Conservation (phyloP, 805 yeast genomes). For the Saturnispora zaruensis region DNA sequence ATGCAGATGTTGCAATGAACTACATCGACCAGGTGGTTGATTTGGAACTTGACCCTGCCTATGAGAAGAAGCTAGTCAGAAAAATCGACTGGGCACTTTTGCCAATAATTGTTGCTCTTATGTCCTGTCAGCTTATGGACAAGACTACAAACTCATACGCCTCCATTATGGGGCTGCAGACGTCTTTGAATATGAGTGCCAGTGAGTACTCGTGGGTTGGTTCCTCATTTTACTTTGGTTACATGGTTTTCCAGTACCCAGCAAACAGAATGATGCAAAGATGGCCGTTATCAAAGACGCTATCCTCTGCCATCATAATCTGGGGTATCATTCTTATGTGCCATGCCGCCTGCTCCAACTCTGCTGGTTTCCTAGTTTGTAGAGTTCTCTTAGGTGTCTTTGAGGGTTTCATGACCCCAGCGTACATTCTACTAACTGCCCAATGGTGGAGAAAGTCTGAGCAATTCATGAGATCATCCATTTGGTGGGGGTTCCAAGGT, state of each 20-base stretch:
- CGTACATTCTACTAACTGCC: slow-evolving; percentile 27
- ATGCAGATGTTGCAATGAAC: slow-evolving; percentile 13
- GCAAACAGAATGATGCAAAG: slow-evolving; percentile 37
- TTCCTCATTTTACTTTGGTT: slow-evolving; percentile 31
- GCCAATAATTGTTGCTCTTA: slow-evolving; percentile 42
- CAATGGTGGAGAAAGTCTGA: slow-evolving; percentile 29
- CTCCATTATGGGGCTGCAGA: slow-evolving; percentile 46
- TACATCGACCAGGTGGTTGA: slow-evolving; percentile 7
- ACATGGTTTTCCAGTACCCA: slow-evolving; percentile 48
- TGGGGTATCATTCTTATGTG: slow-evolving; percentile 45
- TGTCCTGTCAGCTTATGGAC: slow-evolving; percentile 53
- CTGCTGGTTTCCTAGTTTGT: slow-evolving; percentile 38
- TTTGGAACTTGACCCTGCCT: slow-evolving; percentile 7
- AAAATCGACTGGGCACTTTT: slow-evolving; percentile 45
- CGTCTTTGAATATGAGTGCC: slow-evolving; percentile 42
- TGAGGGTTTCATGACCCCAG: slow-evolving; percentile 31
- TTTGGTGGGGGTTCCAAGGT: slow-evolving; percentile 27
- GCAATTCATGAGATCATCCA: slow-evolving; percentile 25
- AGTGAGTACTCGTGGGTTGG: slow-evolving; percentile 27
- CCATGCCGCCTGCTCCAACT: slow-evolving; percentile 38
- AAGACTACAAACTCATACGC: slow-evolving; percentile 47
- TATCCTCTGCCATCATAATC: slow-evolving; percentile 16
- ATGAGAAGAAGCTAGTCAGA: slow-evolving; percentile 7
- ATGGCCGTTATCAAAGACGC: slow-evolving; percentile 37
- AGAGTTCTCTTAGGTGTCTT: slow-evolving; percentile 43